phyloP scores from a whole-genome alignment of 2,329 filamentous ascomycete species.

The Clonostachys rosea region DNA sequence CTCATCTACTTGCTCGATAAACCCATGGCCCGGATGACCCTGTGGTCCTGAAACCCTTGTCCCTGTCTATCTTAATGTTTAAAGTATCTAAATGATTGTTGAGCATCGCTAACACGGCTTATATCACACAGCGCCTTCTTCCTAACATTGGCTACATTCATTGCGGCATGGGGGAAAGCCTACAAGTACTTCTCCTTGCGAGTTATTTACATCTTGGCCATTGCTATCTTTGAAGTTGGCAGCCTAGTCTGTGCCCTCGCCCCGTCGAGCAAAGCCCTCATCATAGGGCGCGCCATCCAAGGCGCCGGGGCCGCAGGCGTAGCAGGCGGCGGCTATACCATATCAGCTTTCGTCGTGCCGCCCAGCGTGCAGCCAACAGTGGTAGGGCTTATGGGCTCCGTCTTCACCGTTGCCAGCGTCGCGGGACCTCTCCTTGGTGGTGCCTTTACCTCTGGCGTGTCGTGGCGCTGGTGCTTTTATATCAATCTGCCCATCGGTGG shows the following conservation, averaged over 20 bases:
- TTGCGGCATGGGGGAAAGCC: conserved; percentile 4
- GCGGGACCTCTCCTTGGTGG: conserved; percentile 15
- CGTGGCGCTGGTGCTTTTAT: conserved; percentile 16
- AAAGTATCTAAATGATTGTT: too few relatives aligned
- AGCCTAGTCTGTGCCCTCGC: conserved; percentile 5
- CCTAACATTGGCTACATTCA: conserved; percentile 13
- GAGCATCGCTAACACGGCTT: too few relatives aligned
- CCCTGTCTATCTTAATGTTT: too few relatives aligned
- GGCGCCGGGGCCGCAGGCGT: conserved; percentile 62
- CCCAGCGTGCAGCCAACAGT: neutral
- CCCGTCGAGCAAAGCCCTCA: conserved; percentile 2
- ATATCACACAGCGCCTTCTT: conserved; percentile 21
- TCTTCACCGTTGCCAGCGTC: conserved; percentile 13
- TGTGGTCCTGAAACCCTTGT: too few relatives aligned
- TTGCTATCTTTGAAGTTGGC: conserved; percentile 5
- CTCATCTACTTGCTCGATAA: too few relatives aligned
- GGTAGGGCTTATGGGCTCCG: conserved; percentile 11
- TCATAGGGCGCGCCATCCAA: conserved; percentile 49
- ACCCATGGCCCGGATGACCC: too few relatives aligned
- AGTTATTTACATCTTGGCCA: conserved; percentile 1
- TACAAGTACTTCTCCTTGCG: conserved; percentile 5
- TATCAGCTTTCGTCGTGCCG: conserved; percentile 10
- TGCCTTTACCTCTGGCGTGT: conserved; percentile 13
- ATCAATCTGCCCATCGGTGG: conserved; percentile 41
- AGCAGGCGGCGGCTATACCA: conserved; percentile 68